Base-by-base conservation (phyloP, 2,329 filamentous ascomycete genomes). In the Colletotrichum abscissum region DNA sequence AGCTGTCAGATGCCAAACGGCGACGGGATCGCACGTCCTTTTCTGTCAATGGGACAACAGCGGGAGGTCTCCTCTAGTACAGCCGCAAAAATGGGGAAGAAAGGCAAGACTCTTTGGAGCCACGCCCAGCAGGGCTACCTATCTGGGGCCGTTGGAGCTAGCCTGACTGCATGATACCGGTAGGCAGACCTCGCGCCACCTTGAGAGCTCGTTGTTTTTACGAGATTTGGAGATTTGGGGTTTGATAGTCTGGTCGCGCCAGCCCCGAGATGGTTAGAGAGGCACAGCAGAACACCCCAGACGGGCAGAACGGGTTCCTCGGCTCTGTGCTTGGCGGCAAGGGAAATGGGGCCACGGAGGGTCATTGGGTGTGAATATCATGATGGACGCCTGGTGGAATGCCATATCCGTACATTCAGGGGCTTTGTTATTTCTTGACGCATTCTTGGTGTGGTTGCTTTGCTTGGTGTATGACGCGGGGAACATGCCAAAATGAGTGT, bases 231-330 rank as follows among this genome's bases (percentile, higher is more conserved):
- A 42, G 63, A 49, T 49, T 68, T 63, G 64, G 65, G 30, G 64
- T 16, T n/a, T 26, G 16, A 28, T 5, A 33, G 42, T 49, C n/a
- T 30, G 28, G 30, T 35, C 35, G 42, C 30, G 69, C 54, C 69
- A 72, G 55, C 38, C 60, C 65, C 58, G 38, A 63, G 65, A 33
- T 35, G 69, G 58, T 63, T 59, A 69, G 69, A 24, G 58, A 26
- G 58, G 42, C 35, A 63, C 59, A 59, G 8, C 65, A 59, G 52
- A 30, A 35, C n/a, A 35, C n/a, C 38, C 28, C 30, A 46, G 12
- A 38, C 26, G 33, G 22, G 49, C 42, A 49, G 7, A 8, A 49
- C 42, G 42, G 42, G 19, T 22, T 49, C 42, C 42, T 49, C 19
- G 19, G 42, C 42, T 49, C 42, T 22, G 4, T 49, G 19, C 42